Percentiles rank a stretch among this genome's conserved stretches.
Conservation (phyloP, 2,329 filamentous ascomycete genomes). For the Sporothrix dimorphospora region DNA sequence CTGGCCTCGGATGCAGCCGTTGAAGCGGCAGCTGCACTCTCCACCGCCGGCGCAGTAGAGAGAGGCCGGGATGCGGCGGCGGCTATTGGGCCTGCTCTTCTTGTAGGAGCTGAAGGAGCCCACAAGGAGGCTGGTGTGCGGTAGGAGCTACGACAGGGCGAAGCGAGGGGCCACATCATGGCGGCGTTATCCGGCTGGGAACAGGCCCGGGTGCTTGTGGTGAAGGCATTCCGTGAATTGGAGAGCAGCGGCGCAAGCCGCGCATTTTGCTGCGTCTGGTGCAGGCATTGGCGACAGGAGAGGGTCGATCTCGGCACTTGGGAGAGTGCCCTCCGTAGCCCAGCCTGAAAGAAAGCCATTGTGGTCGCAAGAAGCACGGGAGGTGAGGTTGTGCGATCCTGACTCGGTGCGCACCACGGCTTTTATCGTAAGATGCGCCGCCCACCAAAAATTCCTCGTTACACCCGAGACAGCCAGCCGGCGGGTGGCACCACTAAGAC, state of each 20-base stretch:
- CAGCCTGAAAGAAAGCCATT: constrained; percentile 40
- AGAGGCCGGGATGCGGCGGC: not conserved
- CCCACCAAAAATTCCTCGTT: not conserved
- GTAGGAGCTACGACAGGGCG: not conserved
- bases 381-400: not conserved
- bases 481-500: constrained; percentile 29
- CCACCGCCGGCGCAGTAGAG: constrained; percentile 27
- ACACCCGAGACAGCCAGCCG: not conserved
- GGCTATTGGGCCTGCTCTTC: not conserved
- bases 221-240: constrained; percentile 3
- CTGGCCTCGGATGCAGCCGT: constrained; percentile 35
- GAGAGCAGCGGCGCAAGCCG: not conserved
- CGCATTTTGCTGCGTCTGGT: constrained; percentile 35
- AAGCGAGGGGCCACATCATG: not conserved
- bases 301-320: constrained; percentile 43
- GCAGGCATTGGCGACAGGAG: constrained; percentile 55
- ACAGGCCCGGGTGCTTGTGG: not conserved
- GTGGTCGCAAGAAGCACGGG: not conserved
- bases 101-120: not conserved
- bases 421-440: constrained; percentile 26
- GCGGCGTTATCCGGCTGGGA: not conserved
- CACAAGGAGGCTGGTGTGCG: not conserved
- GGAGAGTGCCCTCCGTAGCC: constrained; percentile 37
- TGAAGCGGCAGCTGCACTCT: constrained; percentile 30
- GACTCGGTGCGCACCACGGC: not conserved